Percentiles rank a stretch among this genome's conserved stretches.
These are phyloP conservation scores for Apiospora arundinis DNA, from an alignment of 2,329 filamentous ascomycete genomes.

Conservation along the genomic window DNA sequence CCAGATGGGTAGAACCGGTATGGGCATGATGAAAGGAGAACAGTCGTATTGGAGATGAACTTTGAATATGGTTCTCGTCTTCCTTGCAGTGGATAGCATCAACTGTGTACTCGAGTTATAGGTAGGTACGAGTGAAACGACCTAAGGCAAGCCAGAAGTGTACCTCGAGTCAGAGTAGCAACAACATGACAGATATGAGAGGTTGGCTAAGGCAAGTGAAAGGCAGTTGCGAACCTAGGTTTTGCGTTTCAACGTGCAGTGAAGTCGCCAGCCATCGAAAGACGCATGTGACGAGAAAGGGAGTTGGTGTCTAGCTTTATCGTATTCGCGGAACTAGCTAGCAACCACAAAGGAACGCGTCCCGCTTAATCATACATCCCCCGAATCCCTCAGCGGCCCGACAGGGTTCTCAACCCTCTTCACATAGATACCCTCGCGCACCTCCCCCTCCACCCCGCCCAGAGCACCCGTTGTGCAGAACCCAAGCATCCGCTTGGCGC, in stretches of 20 bases:
- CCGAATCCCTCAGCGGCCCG: neutral
- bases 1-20: slow-evolving; percentile 22
- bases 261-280: neutral
- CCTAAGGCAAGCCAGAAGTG: neutral
- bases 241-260: neutral
- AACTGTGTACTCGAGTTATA: neutral
- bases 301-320: too few species aligned
- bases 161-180: neutral
- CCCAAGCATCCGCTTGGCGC: slow-evolving; percentile 32
- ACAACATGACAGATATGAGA: neutral
- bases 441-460: neutral
- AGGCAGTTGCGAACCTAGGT: neutral
- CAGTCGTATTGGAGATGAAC: slow-evolving; percentile 20
- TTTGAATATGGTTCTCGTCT: neutral
- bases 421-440: neutral
- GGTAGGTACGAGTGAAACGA: neutral
- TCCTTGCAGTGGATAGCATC: neutral
- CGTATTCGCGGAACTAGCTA: too few species aligned
- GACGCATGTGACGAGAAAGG: neutral
- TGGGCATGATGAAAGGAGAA: slow-evolving; percentile 22
- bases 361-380: neutral
- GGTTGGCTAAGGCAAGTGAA: neutral
- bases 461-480: neutral
- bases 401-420: slow-evolving; percentile 3
- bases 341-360: too few species aligned